Conservation (phyloP, 352 stramenopile species). For the Globisporangium yorkense region DNA sequence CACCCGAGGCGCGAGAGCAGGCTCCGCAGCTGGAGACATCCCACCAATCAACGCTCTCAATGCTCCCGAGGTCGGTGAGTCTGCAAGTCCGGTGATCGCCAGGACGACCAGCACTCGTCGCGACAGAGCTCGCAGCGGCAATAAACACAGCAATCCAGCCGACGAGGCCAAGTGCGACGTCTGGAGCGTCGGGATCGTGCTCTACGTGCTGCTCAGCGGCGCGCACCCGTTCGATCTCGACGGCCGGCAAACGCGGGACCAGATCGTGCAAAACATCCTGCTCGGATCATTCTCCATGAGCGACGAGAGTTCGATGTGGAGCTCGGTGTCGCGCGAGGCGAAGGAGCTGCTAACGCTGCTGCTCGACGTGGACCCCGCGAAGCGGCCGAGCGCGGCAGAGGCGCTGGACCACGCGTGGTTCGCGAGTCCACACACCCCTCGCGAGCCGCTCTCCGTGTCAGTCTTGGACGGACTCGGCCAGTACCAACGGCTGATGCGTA, state of each 20-base stretch:
- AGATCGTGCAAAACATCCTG: constrained; percentile 62
- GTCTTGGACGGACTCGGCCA: constrained; percentile 38
- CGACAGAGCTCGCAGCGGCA: background rate
- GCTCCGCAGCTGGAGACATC: background rate
- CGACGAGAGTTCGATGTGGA: constrained; percentile 28
- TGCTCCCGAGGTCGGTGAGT: background rate
- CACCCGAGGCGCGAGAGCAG: constrained; percentile 6
- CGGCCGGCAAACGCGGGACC: constrained; percentile 57
- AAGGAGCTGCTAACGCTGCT: constrained; percentile 39
- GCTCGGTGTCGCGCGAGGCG: constrained; percentile 39
- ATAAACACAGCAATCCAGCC: background rate
- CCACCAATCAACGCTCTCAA: too few species aligned
- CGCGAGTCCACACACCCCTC: constrained; percentile 31
- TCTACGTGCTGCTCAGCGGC: constrained; percentile 84
- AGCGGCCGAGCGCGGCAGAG: constrained; percentile 25
- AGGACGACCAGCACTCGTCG: background rate
- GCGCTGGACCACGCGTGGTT: constrained; percentile 52
- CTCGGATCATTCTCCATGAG: constrained; percentile 35
- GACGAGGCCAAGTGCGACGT: constrained; percentile 54
- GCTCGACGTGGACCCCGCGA: constrained; percentile 22
- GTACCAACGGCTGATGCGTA: constrained; percentile 56
- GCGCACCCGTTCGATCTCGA: constrained; percentile 73
- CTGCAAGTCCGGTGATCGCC: background rate
- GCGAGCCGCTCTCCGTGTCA: constrained; percentile 39
- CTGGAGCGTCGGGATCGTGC: constrained; percentile 86